Base-by-base conservation (phyloP, 2,329 filamentous ascomycete genomes). In the Aureobasidium sp. region DNA sequence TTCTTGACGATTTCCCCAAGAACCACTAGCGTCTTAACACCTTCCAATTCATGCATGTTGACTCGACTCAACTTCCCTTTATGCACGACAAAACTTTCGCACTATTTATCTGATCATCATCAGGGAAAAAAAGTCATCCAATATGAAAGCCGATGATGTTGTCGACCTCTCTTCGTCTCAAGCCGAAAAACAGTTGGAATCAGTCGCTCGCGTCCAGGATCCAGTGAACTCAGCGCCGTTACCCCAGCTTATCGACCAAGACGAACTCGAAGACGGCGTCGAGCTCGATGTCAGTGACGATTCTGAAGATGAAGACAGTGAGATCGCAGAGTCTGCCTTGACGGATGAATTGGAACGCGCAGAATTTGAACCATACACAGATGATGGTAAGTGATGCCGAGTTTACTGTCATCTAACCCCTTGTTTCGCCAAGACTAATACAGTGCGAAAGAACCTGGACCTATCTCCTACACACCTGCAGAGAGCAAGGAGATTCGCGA, bases 281-380 rank as follows among this genome's bases (percentile, higher is more conserved):
- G 45, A 52, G 4, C 44, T 44, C 29, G 44, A 50, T 3, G 36
- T 42, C 3, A 39, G 41, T 42, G 15, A 29, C 15, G 36, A 32
- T 9, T 39, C 25, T 32, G 55, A 59, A 7, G 39, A 39, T n/a
- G 45, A 41, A 5, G 55, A 59, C 3, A 32, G 25, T 25, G 54
- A 59, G 9, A 25, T 59, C 21, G 21, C 25, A 2, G 36, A 6
- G 32, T 62, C 63, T 21, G 58, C 58, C 15, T 32, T 63, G 13
- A 59, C 52, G 5, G 63, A 65, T 25, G 59, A 60, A 42, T 39
- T 65, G 47, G 63, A 65, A 16, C 57, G 59, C 34, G 58, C 63
- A 3, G 63, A 65, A 27, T 62, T 59, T 25, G 57, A 57, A 25
- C 63, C 63, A 45, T 64, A 64, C 13, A 41, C 36, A 13, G 61